These are phyloP conservation scores for Phaeotremella fagi DNA, from an alignment of 768 basidiomycete species.

Conservation along the genomic window DNA sequence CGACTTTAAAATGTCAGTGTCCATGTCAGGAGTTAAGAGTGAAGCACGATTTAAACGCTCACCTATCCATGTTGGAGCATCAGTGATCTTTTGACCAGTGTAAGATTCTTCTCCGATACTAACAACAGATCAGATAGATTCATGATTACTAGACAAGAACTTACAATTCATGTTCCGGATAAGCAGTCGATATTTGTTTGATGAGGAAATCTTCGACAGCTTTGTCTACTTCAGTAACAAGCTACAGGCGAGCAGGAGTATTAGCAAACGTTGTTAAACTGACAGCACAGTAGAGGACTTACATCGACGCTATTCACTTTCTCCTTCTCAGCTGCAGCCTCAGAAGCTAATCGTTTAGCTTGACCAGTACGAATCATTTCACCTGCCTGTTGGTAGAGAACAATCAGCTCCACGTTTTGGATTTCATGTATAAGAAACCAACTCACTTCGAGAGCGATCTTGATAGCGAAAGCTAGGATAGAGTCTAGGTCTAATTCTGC, in stretches of 20 bases:
- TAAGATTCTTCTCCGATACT: conserved; percentile 95
- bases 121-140: neutral
- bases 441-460: conserved; percentile 24
- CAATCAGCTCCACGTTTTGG: too few species aligned
- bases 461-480: conserved; percentile 26
- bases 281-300: conserved; percentile 10
- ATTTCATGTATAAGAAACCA: too few species aligned
- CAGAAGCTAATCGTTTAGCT: conserved; percentile 57
- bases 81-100: conserved; percentile 60
- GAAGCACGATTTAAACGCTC: conserved; percentile 62
- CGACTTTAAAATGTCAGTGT: too few species aligned
- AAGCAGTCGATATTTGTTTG: conserved; percentile 59
- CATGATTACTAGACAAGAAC: conserved; percentile 40
- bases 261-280: too few species aligned
- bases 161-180: conserved; percentile 78
- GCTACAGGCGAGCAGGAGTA: conserved; percentile 44
- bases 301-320: conserved; percentile 92
- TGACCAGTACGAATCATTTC: conserved; percentile 57
- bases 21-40: too few species aligned
- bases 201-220: conserved; percentile 81
- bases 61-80: conserved; percentile 90
- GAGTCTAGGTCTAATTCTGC: conserved; percentile 21
- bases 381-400: too few species aligned
- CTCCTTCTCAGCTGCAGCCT: conserved; percentile 57
- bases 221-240: conserved; percentile 93